Percentiles rank a stretch among this genome's conserved stretches.
Conservation (phyloP, 73 alveolate species). For the Uronychia binucleata region DNA sequence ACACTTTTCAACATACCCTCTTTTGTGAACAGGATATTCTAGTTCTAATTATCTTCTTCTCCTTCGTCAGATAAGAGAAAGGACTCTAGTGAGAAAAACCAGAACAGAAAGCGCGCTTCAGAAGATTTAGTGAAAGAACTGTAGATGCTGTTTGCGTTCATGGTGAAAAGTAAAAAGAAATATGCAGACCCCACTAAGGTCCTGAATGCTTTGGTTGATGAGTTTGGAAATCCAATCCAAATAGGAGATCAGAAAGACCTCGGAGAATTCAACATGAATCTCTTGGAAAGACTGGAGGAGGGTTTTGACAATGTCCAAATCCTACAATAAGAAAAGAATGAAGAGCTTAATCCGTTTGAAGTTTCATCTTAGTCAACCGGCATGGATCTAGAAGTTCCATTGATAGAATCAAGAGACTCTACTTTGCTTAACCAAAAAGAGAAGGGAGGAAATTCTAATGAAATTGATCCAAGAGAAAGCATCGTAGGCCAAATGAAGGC, state of each 20-base stretch:
- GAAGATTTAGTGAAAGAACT: slow-evolving; percentile 51
- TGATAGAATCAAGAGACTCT: not conserved
- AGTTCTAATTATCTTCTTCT: not conserved
- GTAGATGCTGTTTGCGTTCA: slow-evolving; percentile 49
- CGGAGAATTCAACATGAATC: slow-evolving; percentile 80
- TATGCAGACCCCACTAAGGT: slow-evolving; percentile 80
- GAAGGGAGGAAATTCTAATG: not conserved
- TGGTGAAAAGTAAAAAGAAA: slow-evolving; percentile 69
- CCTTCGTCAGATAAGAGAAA: not conserved
- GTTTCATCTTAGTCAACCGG: not conserved
- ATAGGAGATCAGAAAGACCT: slow-evolving; percentile 84
- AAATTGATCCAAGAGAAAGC: too few species aligned
- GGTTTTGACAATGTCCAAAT: slow-evolving; percentile 41
- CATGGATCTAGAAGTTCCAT: not conserved
- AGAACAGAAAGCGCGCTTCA: slow-evolving; percentile 35
- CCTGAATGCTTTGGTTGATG: slow-evolving; percentile 69
- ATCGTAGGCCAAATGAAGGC: not conserved
- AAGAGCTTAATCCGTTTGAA: slow-evolving; percentile 11
- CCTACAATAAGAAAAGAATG: not conserved
- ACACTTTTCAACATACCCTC: slow-evolving; percentile 67
- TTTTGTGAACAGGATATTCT: slow-evolving; percentile 56
- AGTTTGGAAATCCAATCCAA: slow-evolving; percentile 72
- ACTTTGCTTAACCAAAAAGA: not conserved
- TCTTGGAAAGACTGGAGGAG: slow-evolving; percentile 69
- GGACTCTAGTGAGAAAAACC: slow-evolving; percentile 2